phyloP scores from a whole-genome alignment of 2,329 filamentous ascomycete species.

The Dactylellina haptotyla region DNA sequence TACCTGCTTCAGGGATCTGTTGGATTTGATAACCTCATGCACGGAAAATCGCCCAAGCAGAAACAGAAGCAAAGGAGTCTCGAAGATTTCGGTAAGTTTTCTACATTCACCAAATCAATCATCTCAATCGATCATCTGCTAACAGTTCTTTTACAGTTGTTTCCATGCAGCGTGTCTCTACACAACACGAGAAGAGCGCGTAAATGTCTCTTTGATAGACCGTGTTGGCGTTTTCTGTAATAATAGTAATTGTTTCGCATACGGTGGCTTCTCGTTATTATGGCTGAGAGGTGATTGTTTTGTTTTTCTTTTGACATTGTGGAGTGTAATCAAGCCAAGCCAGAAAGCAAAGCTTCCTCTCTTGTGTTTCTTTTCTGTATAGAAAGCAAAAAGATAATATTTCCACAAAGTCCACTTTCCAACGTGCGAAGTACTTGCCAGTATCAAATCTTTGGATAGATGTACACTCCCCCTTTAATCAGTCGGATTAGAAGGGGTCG shows the following conservation, averaged over 20 bases:
- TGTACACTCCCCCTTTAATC: too few species aligned
- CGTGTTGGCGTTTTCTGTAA: conserved; percentile 56
- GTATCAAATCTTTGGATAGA: too few species aligned
- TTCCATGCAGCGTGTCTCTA: conserved; percentile 87
- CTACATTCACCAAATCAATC: conserved; percentile 1
- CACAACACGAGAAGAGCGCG: conserved; percentile 87
- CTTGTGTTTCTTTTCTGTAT: conserved; percentile 35
- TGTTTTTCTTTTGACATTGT: conserved; percentile 41
- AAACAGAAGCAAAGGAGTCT: conserved; percentile 83
- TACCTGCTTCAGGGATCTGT: conserved; percentile 83
- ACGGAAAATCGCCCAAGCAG: conserved; percentile 84
- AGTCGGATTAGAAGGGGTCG: too few species aligned
- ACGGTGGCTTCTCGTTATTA: conserved; percentile 44
- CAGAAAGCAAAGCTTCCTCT: conserved; percentile 22
- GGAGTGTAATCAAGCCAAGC: conserved; percentile 45
- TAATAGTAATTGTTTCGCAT: conserved; percentile 53
- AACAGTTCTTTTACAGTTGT: conserved; percentile 70
- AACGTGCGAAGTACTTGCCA: not conserved
- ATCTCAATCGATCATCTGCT: conserved; percentile 60
- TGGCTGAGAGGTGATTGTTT: conserved; percentile 47
- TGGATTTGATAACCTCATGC: conserved; percentile 91
- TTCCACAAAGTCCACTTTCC: not conserved
- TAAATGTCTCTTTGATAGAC: conserved; percentile 63
- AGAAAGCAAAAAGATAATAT: conserved; percentile 25
- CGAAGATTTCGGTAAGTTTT: conserved; percentile 84